Evolutionary conservation across 2,329 filamentous ascomycete species (phyloP).

Genomic region (Pseudogymnoascus sp.): DNA sequence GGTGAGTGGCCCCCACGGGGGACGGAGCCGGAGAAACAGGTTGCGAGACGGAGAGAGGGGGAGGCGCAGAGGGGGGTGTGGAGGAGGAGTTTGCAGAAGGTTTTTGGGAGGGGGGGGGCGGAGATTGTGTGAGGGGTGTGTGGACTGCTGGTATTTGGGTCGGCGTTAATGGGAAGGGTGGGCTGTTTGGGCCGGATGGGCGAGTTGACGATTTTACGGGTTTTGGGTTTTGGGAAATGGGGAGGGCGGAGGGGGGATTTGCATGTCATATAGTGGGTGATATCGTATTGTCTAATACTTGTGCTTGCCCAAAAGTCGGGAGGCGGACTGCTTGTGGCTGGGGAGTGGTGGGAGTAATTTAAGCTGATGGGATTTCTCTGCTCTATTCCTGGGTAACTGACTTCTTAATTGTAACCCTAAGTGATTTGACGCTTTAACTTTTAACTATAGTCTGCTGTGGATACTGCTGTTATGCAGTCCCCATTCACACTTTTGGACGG

Average conservation of each 20-base stretch:
- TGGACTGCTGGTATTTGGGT: no score
- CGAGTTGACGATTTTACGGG: not conserved
- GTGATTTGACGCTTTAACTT: not conserved
- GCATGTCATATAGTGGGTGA: not conserved
- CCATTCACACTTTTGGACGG: not conserved
- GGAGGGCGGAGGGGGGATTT: not conserved
- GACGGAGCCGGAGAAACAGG: slow-evolving; percentile 41
- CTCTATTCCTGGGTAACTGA: not conserved
- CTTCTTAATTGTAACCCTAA: not conserved
- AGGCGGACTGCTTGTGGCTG: not conserved
- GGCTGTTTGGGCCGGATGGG: not conserved
- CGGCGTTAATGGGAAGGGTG: no score
- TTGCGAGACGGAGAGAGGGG: not conserved
- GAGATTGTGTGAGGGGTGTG: not conserved
- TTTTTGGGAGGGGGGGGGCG: slow-evolving; percentile 15
- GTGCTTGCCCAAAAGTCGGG: not conserved
- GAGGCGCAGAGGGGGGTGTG: slow-evolving; percentile 11
- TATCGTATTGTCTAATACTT: not conserved
- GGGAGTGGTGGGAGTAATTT: not conserved
- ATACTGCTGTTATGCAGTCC: not conserved
- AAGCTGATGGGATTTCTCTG: not conserved
- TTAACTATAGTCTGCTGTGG: no score
- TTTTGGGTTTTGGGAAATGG: not conserved
- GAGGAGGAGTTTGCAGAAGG: slow-evolving; percentile 18
- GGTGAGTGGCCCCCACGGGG: slow-evolving; percentile 81